These are phyloP conservation scores for Diversispora eburnea DNA, from an alignment of 192 early-diverging fungal species.

Conservation along the genomic window DNA sequence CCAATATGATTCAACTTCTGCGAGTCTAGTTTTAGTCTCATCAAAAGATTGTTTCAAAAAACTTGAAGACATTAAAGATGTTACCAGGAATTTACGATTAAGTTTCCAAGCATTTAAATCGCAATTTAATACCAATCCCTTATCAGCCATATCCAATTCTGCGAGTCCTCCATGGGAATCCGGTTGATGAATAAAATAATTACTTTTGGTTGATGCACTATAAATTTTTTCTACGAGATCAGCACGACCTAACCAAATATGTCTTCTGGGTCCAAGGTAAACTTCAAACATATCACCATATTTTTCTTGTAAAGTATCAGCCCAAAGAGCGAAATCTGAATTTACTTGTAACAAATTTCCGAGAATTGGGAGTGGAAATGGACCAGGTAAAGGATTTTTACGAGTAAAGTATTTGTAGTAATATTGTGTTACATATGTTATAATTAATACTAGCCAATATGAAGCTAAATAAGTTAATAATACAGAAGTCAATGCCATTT, in stretches of 20 bases:
- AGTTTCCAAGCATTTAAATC: neutral
- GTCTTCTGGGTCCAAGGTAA: neutral
- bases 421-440: neutral
- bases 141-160: neutral
- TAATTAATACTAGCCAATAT: neutral
- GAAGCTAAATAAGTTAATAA: no score
- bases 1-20: constrained; percentile 6
- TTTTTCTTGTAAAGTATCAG: neutral
- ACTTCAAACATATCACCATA: constrained; percentile 20
- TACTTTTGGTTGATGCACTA: constrained; percentile 1
- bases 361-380: constrained; percentile 19
- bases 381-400: constrained; percentile 17
- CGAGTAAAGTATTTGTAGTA: neutral
- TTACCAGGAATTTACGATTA: neutral
- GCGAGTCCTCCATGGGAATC: neutral
- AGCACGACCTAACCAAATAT: constrained; percentile 5
- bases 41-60: neutral
- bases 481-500: no score
- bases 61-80: neutral
- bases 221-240: constrained; percentile 20
- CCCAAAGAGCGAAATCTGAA: neutral
- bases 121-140: neutral
- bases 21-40: neutral
- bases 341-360: constrained; percentile 15
- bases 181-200: neutral